A percentile compares a stretch with the other conserved stretches of the same genome.
phyloP scores from a whole-genome alignment of 192 early-diverging fungal species.

The Mortierella alpina region DNA sequence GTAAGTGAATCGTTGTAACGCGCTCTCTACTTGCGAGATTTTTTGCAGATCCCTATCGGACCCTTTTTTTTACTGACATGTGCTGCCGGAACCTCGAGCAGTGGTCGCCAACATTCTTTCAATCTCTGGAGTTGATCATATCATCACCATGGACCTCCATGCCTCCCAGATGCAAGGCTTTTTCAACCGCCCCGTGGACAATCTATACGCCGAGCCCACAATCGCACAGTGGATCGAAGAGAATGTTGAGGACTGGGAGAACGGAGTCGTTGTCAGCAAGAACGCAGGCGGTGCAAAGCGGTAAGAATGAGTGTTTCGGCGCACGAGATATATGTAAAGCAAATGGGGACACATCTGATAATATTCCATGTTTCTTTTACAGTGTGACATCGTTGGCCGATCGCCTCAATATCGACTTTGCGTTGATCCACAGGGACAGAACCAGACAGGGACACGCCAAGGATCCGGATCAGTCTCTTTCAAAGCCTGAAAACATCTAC shows the following conservation, averaged over 20 bases:
- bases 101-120: conserved; percentile 95
- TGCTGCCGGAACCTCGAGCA: conserved; percentile 13
- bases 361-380: conserved; percentile 2
- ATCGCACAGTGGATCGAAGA: conserved; percentile 89
- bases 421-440: conserved; percentile 93
- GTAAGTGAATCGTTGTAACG: conserved; percentile 41
- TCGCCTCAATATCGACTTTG: conserved; percentile 92
- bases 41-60: background rate
- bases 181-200: conserved; percentile 95
- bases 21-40: too few relatives aligned
- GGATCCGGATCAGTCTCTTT: conserved; percentile 29
- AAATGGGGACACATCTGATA: background rate
- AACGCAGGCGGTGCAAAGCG: conserved; percentile 97
- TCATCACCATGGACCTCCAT: conserved; percentile 99
- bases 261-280: conserved; percentile 90
- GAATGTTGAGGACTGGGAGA: conserved; percentile 72
- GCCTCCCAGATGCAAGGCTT: conserved; percentile 96
- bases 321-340: background rate
- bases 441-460: conserved; percentile 57
- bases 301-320: conserved; percentile 50
- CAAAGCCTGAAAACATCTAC: conserved; percentile 44
- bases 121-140: conserved; percentile 95
- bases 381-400: conserved; percentile 96
- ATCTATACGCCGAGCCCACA: conserved; percentile 91
- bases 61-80: background rate